These are phyloP conservation scores for Sphagnum magellanicum DNA, from an alignment of 228 moss, liverwort and hornwort genomes.

Conservation along the genomic window DNA sequence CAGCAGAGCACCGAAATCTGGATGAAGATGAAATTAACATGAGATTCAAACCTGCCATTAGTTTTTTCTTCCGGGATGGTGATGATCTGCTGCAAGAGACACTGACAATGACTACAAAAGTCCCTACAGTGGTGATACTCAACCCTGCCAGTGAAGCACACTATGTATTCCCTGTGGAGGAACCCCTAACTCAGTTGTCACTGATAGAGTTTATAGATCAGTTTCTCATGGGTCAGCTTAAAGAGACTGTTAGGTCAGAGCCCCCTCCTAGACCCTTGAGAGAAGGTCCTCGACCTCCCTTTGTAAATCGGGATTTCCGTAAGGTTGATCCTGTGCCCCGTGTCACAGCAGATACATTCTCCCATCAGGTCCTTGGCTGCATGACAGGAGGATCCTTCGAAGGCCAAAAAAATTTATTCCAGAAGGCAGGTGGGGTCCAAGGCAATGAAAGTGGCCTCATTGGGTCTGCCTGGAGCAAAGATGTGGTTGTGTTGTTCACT, in stretches of 20 bases:
- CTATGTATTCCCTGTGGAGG: slow-evolving; percentile 17
- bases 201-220: slow-evolving; percentile 22
- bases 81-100: slow-evolving; percentile 28
- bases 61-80: slow-evolving; percentile 32
- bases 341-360: slow-evolving; percentile 19
- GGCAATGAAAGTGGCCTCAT: slow-evolving; percentile 10
- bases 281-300: slow-evolving; percentile 23
- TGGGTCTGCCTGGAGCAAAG: slow-evolving; percentile 19
- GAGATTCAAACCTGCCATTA: background rate
- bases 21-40: background rate
- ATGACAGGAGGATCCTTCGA: slow-evolving; percentile 1
- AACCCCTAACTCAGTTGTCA: slow-evolving; percentile 13
- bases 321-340: slow-evolving; percentile 20
- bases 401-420: no score
- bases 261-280: slow-evolving; percentile 9
- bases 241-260: slow-evolving; percentile 19
- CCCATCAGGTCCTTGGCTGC: slow-evolving; percentile 14
- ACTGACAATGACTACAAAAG: slow-evolving; percentile 14
- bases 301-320: slow-evolving; percentile 35
- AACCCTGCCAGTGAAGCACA: slow-evolving; percentile 24
- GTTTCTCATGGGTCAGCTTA: slow-evolving; percentile 13
- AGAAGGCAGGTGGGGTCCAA: background rate
- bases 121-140: slow-evolving; percentile 25
- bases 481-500: slow-evolving; percentile 39
- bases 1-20: background rate